A percentile compares a stretch with the other conserved stretches of the same genome.
These are phyloP conservation scores for Teunomyces stri DNA, from an alignment of 805 yeast genomes.

Conservation along the genomic window DNA sequence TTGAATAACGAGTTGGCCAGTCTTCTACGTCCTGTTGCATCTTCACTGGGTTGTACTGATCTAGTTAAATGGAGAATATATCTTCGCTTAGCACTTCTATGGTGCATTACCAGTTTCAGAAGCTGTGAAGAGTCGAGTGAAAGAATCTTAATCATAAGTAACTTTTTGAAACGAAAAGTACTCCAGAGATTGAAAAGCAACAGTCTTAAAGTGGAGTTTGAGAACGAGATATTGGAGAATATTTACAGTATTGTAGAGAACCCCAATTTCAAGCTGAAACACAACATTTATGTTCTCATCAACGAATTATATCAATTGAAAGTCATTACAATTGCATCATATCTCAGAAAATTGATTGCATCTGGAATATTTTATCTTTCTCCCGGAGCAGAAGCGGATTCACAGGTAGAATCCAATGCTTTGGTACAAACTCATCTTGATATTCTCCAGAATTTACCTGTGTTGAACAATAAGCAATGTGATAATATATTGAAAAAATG, in stretches of 20 bases:
- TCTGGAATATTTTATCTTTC: slow-evolving; percentile 73
- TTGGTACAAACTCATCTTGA: slow-evolving; percentile 46
- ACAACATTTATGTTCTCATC: slow-evolving; percentile 45
- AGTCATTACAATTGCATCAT: slow-evolving; percentile 58
- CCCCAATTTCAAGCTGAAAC: slow-evolving; percentile 7
- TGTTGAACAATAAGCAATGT: slow-evolving; percentile 52
- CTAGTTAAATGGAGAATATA: slow-evolving; percentile 28
- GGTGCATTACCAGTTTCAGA: slow-evolving; percentile 42
- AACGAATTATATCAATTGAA: slow-evolving; percentile 50
- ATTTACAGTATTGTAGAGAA: slow-evolving; percentile 30
- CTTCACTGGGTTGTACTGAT: slow-evolving; percentile 1
- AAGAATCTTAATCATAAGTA: slow-evolving; percentile 38
- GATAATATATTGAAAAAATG: slow-evolving; percentile 54
- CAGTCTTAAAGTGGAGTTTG: slow-evolving; percentile 43
- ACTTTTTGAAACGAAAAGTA: slow-evolving; percentile 43
- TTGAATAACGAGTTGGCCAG: slow-evolving; percentile 28
- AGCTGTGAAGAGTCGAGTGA: slow-evolving; percentile 29
- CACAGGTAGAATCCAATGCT: slow-evolving; percentile 43
- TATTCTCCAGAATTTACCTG: slow-evolving; percentile 59
- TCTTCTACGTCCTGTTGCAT: slow-evolving; percentile 21
- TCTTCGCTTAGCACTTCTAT: slow-evolving; percentile 33
- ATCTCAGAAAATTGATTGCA: slow-evolving; percentile 77
- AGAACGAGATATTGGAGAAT: slow-evolving; percentile 39
- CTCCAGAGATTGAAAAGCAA: slow-evolving; percentile 18
- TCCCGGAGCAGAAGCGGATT: slow-evolving; percentile 26